Percentiles rank a stretch among this genome's conserved stretches.
Evolutionary conservation across 2,329 filamentous ascomycete genomes (phyloP).

Genomic region (Xylaria arbuscula): DNA sequence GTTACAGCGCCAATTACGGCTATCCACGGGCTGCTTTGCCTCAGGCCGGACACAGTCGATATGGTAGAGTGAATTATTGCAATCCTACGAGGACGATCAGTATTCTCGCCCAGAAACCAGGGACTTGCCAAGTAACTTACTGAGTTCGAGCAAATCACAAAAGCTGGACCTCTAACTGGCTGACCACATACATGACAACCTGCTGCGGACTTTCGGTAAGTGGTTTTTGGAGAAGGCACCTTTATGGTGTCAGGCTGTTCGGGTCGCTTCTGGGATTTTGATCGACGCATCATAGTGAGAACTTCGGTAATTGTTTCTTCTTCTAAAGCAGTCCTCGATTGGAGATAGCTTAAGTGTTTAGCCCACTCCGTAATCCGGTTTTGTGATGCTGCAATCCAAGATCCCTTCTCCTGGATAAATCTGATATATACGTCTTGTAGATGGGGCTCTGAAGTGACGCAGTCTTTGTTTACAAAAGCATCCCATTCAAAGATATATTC

Average conservation of each 20-base stretch:
- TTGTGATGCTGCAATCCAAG: conserved; percentile 63
- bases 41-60: conserved; percentile 56
- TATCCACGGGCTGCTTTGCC: conserved; percentile 52
- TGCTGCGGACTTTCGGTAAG: conserved; percentile 56
- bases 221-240: conserved; percentile 44
- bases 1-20: conserved; percentile 59
- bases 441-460: conserved; percentile 63
- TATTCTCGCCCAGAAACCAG: not conserved
- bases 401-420: conserved; percentile 62
- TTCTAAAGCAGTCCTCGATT: conserved; percentile 60
- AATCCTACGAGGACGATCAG: conserved; percentile 37
- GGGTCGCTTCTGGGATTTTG: conserved; percentile 50
- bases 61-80: conserved; percentile 62
- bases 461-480: conserved; percentile 63
- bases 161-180: conserved; percentile 59
- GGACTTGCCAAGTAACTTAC: conserved; percentile 51
- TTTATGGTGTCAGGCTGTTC: conserved; percentile 43
- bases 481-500: conserved; percentile 71
- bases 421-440: conserved; percentile 63
- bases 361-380: conserved; percentile 65
- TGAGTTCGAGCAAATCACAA: conserved; percentile 63
- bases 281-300: conserved; percentile 57
- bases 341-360: conserved; percentile 64
- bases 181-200: conserved; percentile 62
- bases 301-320: conserved; percentile 58